Evolutionary conservation across 495 filamentous ascomycete genomes (phyloP).

Genomic region (Penicillium angulare): DNA sequence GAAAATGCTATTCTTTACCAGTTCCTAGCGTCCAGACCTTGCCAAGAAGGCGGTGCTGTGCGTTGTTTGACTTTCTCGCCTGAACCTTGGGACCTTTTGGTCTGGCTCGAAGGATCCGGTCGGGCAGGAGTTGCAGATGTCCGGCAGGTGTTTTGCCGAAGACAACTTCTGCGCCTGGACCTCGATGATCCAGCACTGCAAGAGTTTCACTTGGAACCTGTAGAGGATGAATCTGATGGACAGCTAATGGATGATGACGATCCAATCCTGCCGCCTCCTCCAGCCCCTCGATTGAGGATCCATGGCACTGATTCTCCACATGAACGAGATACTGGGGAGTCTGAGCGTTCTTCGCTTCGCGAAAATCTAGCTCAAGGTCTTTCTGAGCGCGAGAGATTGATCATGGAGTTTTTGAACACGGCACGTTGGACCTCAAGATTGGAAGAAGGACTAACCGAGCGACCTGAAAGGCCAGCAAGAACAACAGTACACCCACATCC

Average conservation of each 20-base stretch:
- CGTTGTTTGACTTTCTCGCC: conserved; percentile 90
- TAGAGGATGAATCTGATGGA: conserved; percentile 23
- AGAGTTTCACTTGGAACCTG: conserved; percentile 52
- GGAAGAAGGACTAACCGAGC: conserved; percentile 36
- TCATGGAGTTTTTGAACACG: conserved; percentile 56
- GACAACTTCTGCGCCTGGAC: conserved; percentile 71
- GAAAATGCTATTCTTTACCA: conserved; percentile 39
- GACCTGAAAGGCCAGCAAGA: conserved; percentile 33
- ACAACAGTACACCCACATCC: conserved; percentile 25
- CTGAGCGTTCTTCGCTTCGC: conserved; percentile 30
- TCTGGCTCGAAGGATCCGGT: conserved; percentile 90
- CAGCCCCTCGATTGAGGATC: conserved; percentile 16
- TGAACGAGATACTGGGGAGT: conserved; percentile 16
- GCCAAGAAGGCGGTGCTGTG: conserved; percentile 69
- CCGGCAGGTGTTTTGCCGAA: conserved; percentile 68
- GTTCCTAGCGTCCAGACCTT: conserved; percentile 58
- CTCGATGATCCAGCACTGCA: conserved; percentile 49
- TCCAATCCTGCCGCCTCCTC: conserved; percentile 26
- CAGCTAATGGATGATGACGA: conserved; percentile 24
- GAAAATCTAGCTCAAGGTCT: conserved; percentile 48
- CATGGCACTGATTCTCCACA: conserved; percentile 25
- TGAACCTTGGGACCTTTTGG: conserved; percentile 84
- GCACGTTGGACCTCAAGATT: conserved; percentile 39
- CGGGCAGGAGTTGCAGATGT: conserved; percentile 82
- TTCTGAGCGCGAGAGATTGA: conserved; percentile 54